Evolutionary conservation across 257 asterid species (phyloP).

Genomic region (Solanum gandarillasii): DNA sequence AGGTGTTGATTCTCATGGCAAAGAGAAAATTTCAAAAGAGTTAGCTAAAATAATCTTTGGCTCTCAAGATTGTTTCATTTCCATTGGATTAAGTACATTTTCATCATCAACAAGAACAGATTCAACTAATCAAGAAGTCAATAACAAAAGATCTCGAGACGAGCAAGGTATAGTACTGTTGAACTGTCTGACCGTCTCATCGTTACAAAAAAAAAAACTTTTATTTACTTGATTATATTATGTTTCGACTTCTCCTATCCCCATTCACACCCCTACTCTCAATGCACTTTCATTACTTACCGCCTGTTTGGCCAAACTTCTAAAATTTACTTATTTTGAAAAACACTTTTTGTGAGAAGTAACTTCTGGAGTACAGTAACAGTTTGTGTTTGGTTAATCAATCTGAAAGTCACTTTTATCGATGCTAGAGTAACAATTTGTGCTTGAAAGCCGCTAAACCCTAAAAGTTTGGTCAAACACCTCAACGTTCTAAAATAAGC

Average conservation of each 20-base stretch:
- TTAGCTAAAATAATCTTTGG: slow-evolving; percentile 52
- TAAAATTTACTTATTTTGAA: background rate
- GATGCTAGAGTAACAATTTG: background rate
- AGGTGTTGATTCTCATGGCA: slow-evolving; percentile 57
- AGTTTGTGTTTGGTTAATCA: background rate
- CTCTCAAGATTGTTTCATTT: slow-evolving; percentile 30
- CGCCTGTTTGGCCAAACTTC: background rate
- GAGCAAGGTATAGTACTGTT: slow-evolving; percentile 23
- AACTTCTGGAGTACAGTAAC: background rate
- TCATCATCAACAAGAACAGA: slow-evolving; percentile 14
- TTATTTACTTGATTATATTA: background rate
- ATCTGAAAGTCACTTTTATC: background rate
- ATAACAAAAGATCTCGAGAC: slow-evolving; percentile 47
- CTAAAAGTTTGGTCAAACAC: background rate
- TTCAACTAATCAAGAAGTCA: slow-evolving; percentile 28
- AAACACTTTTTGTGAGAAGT: background rate
- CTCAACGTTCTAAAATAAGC: background rate
- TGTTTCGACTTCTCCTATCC: background rate
- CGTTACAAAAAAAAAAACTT: background rate
- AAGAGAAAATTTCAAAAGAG: slow-evolving; percentile 57
- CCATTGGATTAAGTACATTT: slow-evolving; percentile 39
- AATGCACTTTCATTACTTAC: background rate
- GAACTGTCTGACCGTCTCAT: background rate
- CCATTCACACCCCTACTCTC: background rate
- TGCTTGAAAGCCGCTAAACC: background rate